Base-by-base conservation (phyloP, 129 eudicot species). In the Sambucus nigra region DNA sequence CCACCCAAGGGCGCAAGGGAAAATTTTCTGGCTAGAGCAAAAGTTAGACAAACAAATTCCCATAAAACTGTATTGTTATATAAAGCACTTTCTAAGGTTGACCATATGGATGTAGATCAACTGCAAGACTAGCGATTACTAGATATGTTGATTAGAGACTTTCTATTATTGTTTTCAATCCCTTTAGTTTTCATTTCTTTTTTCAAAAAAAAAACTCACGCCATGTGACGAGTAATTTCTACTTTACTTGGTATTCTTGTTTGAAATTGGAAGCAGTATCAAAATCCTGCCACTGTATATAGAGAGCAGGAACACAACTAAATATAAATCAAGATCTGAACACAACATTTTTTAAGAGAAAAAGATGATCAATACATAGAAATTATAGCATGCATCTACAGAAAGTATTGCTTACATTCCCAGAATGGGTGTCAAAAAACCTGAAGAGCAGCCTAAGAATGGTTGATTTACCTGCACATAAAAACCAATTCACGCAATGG, bases 381-480 rank as follows among this genome's bases (percentile, higher is more conserved):
- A 21, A n/a, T 26, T 13, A 19, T 4, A 18, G 5, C 32, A 32
- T 28, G 32, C 13, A 54, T 54, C 44, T n/a, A 47, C 19, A 15
- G 48, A n/a, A 42, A 42, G 20, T 2, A 13, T n/a, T 40, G 15
- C 75, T 80, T 81, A 89, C 97, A 68, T 63, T 70, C 73, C 97
- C 97, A 66, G 85, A 63, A 57, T 84, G 77, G 50, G 88, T 22
- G 79, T 89, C 85, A 51, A 78, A 89, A 63, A 89, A 78, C 70
- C 97, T 81, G 80, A 84, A 89, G 64, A 89, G 79, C 87, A 89
- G 50, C 76, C 97, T 81, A 24, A 89, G 79, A 70, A 89, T 81
- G 32, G 97, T 89, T 27, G 97, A 89, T 69, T 89, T 89, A 55
- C 97, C 97, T 89, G 93, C 73, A 69, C 48, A 41, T 47, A 44